Evolutionary conservation across 805 yeast species (phyloP), one percentile per base, ranked within the genome.

Genomic region (Zygoascus tannicola): DNA sequence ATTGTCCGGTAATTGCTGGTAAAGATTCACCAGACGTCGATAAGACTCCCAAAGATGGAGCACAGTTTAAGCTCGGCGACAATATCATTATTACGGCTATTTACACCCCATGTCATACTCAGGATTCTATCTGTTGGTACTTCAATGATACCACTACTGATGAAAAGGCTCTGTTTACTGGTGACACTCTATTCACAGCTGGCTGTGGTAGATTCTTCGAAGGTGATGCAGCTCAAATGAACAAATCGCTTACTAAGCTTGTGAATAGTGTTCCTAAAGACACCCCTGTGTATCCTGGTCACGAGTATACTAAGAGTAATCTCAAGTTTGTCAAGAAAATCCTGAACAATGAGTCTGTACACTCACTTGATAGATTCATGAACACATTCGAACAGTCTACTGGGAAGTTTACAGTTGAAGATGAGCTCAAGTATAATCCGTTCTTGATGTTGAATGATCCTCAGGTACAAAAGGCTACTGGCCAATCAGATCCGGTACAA

Each of bases 181-280:
- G 99, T 10, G 99, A 92, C 63, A 92, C 98, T 0, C 68, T 92
- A 35, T 92, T 92, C 65, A 83, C 76, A 37, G 85, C 90, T 35
- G 99, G 99, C 2, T 88, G 97, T 60, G 99, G 99, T 8, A 71
- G 97, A 43, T 92, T 92, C 64, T 92, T 92, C 59, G 99, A 92
- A 65, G 98, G 98, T 2, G 69, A 73, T 10, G 87, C 88, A 0
- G 64, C 63, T 33, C 81, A 92, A 58, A 92, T 92, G 99, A 74
- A 81, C 52, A 50, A 53, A 1, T 74, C 94, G 0, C 69, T 92
- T 55, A 60, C 66, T 16, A 65, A 73, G 8, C 68, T 92, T 47
- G 30, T 26, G 10, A 81, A 72, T 2, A 41, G 50, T 8, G 69
- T 90, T 42, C 88, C 94, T 0, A 63, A 66, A 18, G 81, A 77